phyloP scores from a whole-genome alignment of 257 asterid species.

The Linaria vulgaris region DNA sequence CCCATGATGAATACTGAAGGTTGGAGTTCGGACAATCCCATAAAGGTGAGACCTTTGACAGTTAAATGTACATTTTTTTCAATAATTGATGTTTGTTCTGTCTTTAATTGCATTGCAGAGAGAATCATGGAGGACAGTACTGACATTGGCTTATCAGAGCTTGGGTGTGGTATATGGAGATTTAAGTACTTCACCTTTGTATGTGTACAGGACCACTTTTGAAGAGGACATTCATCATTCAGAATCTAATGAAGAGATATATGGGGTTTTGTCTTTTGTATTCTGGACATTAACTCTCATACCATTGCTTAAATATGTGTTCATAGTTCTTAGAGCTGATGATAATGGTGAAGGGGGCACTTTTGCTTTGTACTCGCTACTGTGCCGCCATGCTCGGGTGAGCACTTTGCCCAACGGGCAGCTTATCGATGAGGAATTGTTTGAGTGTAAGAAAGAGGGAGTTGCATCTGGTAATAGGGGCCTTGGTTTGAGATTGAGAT shows the following conservation, averaged over 20 bases:
- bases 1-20: constrained; percentile 81
- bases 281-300: constrained; percentile 67
- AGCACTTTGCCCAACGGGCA: constrained; percentile 63
- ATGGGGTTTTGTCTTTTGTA: constrained; percentile 57
- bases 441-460: constrained; percentile 48
- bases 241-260: constrained; percentile 60
- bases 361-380: constrained; percentile 56
- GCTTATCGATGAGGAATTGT: constrained; percentile 58
- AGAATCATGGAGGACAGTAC: constrained; percentile 57
- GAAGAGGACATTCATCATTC: constrained; percentile 72
- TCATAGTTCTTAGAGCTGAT: constrained; percentile 62
- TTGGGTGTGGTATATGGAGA: constrained; percentile 72
- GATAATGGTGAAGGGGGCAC: constrained; percentile 80
- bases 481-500: constrained; percentile 47
- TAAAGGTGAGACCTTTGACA: constrained; percentile 62
- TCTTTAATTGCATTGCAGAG: constrained; percentile 43
- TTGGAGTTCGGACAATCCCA: constrained; percentile 46
- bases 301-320: constrained; percentile 57
- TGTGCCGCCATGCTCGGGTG: constrained; percentile 61
- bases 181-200: constrained; percentile 66
- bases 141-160: constrained; percentile 63
- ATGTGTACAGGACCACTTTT: constrained; percentile 65
- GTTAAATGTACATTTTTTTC: constrained; percentile 5
- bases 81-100: not conserved
- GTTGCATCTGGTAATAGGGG: constrained; percentile 32